Evolutionary conservation across 208 protist genomes (phyloP), one percentile per base, ranked within the genome.

Genomic region (Novymonas esmeraldas): DNA sequence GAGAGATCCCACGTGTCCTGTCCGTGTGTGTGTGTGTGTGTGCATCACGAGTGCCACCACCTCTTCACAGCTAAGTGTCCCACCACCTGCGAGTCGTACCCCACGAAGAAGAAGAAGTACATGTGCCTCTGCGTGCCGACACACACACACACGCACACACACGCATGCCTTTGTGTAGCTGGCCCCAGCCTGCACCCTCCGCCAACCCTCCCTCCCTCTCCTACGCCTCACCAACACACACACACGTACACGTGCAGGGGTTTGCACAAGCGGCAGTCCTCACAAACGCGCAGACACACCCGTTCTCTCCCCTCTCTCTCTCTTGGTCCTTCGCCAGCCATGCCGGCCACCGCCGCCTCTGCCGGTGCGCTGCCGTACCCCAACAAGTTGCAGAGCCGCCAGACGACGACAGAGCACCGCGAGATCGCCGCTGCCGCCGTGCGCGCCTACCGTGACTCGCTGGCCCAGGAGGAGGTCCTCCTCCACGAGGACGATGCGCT

Each of bases 361-460:
- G 44, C 39, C 3, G 56, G 22, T 1, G 24, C 66, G 6, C 49
- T 49, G 46, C 87, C 87, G 3, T 93, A 90, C 62, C 72, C 79
- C 14, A 73, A 87, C 64, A 57, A 34, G 18, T 55, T 90, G 18
- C 87, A 93, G 68, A 70, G 61, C 41, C 77, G 87, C 9, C 69
- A 84, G 9, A 81, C 56, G 24, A 68, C 73, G 6, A 39, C 54
- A 14, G 55, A 34, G 18, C 66, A 84, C 10, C 61, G 62, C 24
- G 38, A 38, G 31, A 62, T 56, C 36, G 69, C 75, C 13, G 65
- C 69, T 0, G 64, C 36, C 0, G 76, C 76, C 6, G 61, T 73
- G 44, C 29, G 3, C 13, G 29, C 10, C 16, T 75, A 80, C 63
- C 46, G 36, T 6, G 20, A 44, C 14, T 49, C 31, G 5, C 39